Evolutionary conservation across 257 asterid genomes (phyloP).

Genomic region (Solanum clarkiae): DNA sequence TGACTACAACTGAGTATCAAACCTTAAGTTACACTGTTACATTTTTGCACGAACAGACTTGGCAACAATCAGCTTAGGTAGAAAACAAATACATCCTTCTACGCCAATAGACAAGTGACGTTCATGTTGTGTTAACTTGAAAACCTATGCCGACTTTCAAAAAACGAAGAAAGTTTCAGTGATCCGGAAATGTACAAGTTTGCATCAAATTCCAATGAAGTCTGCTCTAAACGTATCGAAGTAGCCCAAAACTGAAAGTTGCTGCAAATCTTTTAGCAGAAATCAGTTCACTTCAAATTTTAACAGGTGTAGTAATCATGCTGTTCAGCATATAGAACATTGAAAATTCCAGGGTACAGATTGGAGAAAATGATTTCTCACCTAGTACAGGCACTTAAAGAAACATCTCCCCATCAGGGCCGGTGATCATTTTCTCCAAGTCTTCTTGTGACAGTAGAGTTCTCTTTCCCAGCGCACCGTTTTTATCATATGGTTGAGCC

Average conservation of each 20-base stretch:
- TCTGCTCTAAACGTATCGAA: background rate
- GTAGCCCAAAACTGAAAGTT: background rate
- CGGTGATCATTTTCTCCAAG: constrained; percentile 64
- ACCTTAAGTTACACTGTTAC: background rate
- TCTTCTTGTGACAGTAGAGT: constrained; percentile 84
- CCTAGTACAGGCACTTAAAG: background rate
- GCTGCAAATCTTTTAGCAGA: background rate
- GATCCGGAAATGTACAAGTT: background rate
- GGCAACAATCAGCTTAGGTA: background rate
- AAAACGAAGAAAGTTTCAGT: background rate
- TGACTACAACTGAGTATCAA: background rate
- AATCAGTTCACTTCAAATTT: background rate
- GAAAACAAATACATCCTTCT: background rate
- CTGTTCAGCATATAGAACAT: background rate
- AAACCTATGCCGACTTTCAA: background rate
- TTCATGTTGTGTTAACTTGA: background rate
- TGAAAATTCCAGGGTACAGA: background rate
- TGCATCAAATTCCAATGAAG: background rate
- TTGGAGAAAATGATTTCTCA: background rate
- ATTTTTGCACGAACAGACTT: background rate
- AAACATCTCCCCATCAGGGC: constrained; percentile 32
- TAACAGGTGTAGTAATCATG: background rate
- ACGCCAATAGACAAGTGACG: background rate
- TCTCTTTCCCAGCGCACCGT: constrained; percentile 69
- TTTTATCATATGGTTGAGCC: constrained; percentile 97